These are phyloP conservation scores for Pseudonitzschia delicatissima DNA, from an alignment of 108 stramenopile species.

Conservation along the genomic window DNA sequence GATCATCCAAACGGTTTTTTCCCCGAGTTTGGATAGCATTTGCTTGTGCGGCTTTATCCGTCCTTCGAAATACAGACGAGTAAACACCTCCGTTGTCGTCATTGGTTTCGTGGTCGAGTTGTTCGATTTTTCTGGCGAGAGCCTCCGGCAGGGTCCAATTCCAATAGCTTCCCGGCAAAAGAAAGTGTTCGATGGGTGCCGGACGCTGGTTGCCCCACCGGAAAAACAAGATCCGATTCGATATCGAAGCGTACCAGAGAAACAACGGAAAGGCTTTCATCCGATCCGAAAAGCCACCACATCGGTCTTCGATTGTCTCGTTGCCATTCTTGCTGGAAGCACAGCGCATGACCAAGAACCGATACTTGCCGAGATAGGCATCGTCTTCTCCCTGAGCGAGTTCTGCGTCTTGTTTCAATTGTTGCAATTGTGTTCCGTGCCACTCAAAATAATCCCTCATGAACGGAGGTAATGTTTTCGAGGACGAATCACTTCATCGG, in stretches of 20 bases:
- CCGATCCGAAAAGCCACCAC: constrained; percentile 54
- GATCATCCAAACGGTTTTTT: constrained; percentile 24
- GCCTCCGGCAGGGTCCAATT: constrained; percentile 32
- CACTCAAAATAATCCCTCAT: constrained; percentile 15
- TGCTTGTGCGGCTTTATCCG: neutral
- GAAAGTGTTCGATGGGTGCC: constrained; percentile 37
- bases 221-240: constrained; percentile 40
- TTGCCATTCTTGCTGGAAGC: neutral
- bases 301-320: constrained; percentile 12
- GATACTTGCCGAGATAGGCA: neutral
- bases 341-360: neutral
- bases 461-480: constrained; percentile 1
- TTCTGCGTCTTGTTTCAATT: neutral
- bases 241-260: constrained; percentile 29
- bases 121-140: constrained; percentile 3
- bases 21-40: neutral
- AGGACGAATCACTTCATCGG: constrained; percentile 2
- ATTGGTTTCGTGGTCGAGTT: neutral
- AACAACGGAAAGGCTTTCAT: constrained; percentile 42
- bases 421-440: neutral
- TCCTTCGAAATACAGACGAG: neutral
- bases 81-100: neutral
- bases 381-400: neutral
- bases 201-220: constrained; percentile 39
- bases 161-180: constrained; percentile 26